Base-by-base conservation (phyloP, 257 asterid genomes). In the Nicotiana noctiflora region DNA sequence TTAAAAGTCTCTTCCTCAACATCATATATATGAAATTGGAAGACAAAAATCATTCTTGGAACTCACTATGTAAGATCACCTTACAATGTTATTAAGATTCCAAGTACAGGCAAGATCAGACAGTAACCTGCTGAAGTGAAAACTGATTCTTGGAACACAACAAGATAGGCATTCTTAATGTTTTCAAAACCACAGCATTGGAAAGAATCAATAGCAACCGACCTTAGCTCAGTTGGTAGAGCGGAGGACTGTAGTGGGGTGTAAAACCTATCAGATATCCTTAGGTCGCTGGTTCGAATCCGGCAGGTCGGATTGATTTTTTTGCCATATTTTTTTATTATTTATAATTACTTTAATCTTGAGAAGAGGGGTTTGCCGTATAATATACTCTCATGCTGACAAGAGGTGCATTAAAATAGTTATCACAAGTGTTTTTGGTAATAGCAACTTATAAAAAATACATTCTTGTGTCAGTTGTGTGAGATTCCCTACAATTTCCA, bases 261-360 rank as follows among this genome's bases (percentile, higher is more conserved):
- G 52, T 18, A 29, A n/a, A 31, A 17, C 80, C 80, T 56, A n/a
- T 53, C 53, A 56, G 80, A 55, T 59, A 76, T 76, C 51, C 57
- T 76, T 76, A 86, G 86, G 89, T 86, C 89, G 80, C 87, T 86
- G 88, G 88, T 84, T 86, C 86, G 86, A 84, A 84, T 86, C 89
- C 89, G 89, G 89, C 79, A 86, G 89, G 86, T 84, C 86, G 83
- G 89, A 86, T 56, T 23, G 21, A 23, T 72, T 72, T 40, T 46
- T 72, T 72, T 72, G 12, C 57, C 32, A 68, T 68, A 1, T 19
- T 70, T 19, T 12, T 1, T 68, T 6, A 11, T 67, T 14, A 40
- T 1, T 67, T 10, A 37, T 37, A 3, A 40, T 2, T 59, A 10
- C 4, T 57, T 19, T 59, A 19, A n/a, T 59, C 29, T 59, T 13